Conservation (phyloP, 1,139 yeast species). For the Saccharomyces hybrid region DNA sequence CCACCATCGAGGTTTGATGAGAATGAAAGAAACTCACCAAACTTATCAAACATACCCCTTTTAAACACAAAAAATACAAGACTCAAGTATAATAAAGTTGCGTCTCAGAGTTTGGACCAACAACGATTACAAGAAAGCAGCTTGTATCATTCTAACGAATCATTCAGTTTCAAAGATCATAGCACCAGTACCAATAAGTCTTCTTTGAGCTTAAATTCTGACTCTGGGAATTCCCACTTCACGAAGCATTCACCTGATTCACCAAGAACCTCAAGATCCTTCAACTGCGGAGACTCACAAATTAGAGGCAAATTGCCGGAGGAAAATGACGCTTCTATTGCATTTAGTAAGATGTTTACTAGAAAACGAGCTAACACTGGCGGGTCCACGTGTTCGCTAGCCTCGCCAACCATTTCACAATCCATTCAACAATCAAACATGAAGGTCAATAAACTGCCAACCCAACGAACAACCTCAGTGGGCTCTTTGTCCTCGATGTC, state of each 20-base stretch:
- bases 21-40: not conserved
- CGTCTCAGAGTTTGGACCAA: not conserved
- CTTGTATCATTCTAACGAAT: not conserved
- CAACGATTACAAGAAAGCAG: not conserved
- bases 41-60: not conserved
- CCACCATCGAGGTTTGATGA: not conserved
- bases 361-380: constrained; percentile 29
- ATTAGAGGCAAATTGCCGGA: constrained; percentile 8
- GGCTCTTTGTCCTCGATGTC: constrained; percentile 22
- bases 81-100: not conserved
- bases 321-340: constrained; percentile 32
- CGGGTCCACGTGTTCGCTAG: constrained; percentile 21
- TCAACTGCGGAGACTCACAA: not conserved
- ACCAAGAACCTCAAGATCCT: not conserved
- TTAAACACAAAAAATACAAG: not conserved
- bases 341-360: constrained; percentile 30
- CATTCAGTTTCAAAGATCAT: not conserved
- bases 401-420: constrained; percentile 2
- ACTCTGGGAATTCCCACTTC: not conserved
- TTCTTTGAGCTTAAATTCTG: not conserved
- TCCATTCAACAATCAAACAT: constrained; percentile 3
- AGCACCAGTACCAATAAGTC: not conserved
- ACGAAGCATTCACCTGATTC: not conserved
- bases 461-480: constrained; percentile 21
- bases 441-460: constrained; percentile 4